Percentiles rank a stretch among this genome's conserved stretches.
phyloP scores from a whole-genome alignment of 768 basidiomycete genomes.

The Lactarius hengduanensis region DNA sequence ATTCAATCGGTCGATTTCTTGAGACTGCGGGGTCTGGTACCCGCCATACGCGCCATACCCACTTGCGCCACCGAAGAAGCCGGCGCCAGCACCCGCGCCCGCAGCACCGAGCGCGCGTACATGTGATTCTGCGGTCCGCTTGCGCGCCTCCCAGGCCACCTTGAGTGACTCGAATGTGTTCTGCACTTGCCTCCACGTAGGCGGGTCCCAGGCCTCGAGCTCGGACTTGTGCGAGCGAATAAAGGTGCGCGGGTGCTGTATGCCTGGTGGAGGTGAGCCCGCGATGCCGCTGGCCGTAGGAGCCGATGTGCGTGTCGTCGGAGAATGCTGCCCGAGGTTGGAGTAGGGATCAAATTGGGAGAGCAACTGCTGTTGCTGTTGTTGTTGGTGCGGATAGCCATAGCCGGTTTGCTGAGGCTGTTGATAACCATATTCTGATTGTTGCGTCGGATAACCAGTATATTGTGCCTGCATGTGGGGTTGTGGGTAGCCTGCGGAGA shows the following conservation, averaged over 20 bases:
- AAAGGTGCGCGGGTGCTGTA: constrained; percentile 65
- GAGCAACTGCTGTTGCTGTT: constrained; percentile 19
- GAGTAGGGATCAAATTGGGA: constrained; percentile 30
- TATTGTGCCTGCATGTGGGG: constrained; percentile 35
- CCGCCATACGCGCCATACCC: constrained; percentile 31
- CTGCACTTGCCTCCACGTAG: constrained; percentile 41
- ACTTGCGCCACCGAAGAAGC: constrained; percentile 35
- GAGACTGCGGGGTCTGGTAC: constrained; percentile 25
- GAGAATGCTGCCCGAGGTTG: constrained; percentile 9
- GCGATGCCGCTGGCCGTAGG: constrained; percentile 3
- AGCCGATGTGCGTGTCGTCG: neutral
- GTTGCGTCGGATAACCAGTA: constrained; percentile 31
- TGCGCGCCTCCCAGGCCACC: constrained; percentile 60
- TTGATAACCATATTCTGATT: constrained; percentile 22
- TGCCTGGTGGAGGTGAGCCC: constrained; percentile 33
- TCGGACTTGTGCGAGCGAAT: constrained; percentile 64
- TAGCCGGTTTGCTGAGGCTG: constrained; percentile 29
- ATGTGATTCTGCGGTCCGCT: constrained; percentile 51
- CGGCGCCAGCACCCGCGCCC: constrained; percentile 28
- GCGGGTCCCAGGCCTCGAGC: constrained; percentile 43
- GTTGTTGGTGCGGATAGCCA: constrained; percentile 28
- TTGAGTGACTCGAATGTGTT: constrained; percentile 62
- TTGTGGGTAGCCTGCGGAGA: constrained; percentile 28
- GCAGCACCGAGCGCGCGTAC: constrained; percentile 43
- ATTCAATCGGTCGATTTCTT: constrained; percentile 57